Evolutionary conservation across 2,329 filamentous ascomycete genomes (phyloP).

Genomic region (Fusarium scirpi): DNA sequence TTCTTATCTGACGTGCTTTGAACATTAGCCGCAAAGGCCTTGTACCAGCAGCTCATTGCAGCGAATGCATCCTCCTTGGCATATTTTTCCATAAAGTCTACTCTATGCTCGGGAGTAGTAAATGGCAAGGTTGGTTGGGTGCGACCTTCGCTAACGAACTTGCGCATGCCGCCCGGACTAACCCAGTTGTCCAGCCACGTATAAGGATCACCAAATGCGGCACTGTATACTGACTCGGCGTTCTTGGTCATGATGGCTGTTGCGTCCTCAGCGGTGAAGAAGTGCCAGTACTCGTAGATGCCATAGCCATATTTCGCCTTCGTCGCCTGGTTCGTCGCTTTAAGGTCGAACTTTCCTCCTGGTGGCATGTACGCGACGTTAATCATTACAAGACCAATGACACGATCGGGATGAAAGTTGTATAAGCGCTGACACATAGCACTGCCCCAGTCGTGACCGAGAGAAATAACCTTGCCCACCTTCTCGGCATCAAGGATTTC

Average conservation of each 20-base stretch:
- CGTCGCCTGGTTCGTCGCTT: not conserved
- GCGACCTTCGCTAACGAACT: not conserved
- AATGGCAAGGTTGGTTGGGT: not conserved
- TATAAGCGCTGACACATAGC: not conserved
- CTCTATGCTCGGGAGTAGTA: not conserved
- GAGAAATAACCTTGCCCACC: not conserved
- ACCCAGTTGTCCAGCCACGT: not conserved
- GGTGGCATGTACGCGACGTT: not conserved
- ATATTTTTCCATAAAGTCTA: not conserved
- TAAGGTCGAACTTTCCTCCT: not conserved
- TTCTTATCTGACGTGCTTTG: not conserved
- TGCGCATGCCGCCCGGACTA: not conserved
- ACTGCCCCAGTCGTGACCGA: not conserved
- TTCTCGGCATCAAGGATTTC: not conserved
- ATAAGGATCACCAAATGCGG: not conserved
- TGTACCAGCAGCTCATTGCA: not conserved
- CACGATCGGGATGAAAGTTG: not conserved
- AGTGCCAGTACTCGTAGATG: not conserved
- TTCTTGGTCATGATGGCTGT: not conserved
- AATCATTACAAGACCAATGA: not conserved
- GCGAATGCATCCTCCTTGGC: not conserved
- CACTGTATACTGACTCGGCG: not conserved
- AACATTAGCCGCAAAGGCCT: not conserved
- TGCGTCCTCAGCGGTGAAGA: not conserved
- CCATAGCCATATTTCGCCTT: not conserved